phyloP scores from a whole-genome alignment of 2,329 filamentous ascomycete genomes.

The Colletotrichum lindemuthianum region DNA sequence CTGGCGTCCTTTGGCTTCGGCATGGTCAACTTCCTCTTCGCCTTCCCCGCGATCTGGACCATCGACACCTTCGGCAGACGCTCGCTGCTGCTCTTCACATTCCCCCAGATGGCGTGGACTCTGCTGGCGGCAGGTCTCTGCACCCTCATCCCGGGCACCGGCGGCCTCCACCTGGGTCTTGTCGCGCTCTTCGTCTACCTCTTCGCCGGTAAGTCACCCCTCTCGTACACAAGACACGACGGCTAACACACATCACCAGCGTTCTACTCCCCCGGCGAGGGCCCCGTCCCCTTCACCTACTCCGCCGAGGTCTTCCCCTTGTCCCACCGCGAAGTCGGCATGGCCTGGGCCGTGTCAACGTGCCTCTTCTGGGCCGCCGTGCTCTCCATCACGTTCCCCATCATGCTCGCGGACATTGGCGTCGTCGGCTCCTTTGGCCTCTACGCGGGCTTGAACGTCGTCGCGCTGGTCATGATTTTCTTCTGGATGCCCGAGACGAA shows the following conservation, averaged over 20 bases:
- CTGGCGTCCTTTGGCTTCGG: conserved; percentile 68
- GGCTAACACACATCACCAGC: conserved; percentile 37
- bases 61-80: conserved; percentile 75
- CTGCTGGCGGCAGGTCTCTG: conserved; percentile 56
- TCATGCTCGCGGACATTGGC: conserved; percentile 52
- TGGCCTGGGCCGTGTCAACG: conserved; percentile 71
- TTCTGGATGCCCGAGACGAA: conserved; percentile 70
- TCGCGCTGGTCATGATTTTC: conserved; percentile 66
- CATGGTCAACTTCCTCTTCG: conserved; percentile 67
- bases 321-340: conserved; percentile 70
- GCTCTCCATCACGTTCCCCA: conserved; percentile 62
- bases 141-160: conserved; percentile 45
- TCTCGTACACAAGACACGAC: neutral
- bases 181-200: conserved; percentile 73
- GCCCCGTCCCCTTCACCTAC: conserved; percentile 70
- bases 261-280: conserved; percentile 70
- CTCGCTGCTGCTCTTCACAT: conserved; percentile 70
- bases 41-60: conserved; percentile 72
- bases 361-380: conserved; percentile 65
- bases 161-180: conserved; percentile 58
- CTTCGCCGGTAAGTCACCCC: conserved; percentile 56
- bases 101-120: conserved; percentile 73
- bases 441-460: conserved; percentile 65
- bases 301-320: conserved; percentile 72
- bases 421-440: conserved; percentile 55